Base-by-base conservation (phyloP, 345 rosid genomes). In the Alliaria petiolata region DNA sequence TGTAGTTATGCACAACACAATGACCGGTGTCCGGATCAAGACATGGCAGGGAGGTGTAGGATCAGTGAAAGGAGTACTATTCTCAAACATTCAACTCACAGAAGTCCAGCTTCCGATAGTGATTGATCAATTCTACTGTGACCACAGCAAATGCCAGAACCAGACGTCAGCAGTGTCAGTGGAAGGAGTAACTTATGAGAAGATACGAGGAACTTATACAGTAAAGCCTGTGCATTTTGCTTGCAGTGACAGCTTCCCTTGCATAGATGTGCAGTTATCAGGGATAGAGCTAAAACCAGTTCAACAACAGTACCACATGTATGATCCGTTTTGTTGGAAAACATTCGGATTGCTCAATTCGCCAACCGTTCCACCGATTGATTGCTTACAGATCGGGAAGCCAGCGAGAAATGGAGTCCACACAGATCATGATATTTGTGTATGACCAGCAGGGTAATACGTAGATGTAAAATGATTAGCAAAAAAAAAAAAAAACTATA, bases 1-100 rank as follows among this genome's bases (percentile, higher is more conserved):
- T 72, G 83, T 95, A 36, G 71, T 80, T 26, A 87, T 95, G 84
- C 95, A 83, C 47, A 84, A 85, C 81, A 91, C 98, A 40, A 88
- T 88, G 97, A 89, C 81, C 12, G 98, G 96, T 59, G 95, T 88
- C 83, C 82, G 96, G 76, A 88, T 95, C 64, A 95, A 95, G 88
- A 95, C 97, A 3, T 91, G 99, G 99, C 97, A 93, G 95, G 99
- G 99, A 66, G 97, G 97, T 50, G 76, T 85, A 38, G 96, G 99
- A 62, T 95, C 93, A 26, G 97, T 95, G 14, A 90, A 85, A 54
- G 95, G 91, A 61, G 82, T 95, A 30, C 67, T 89, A 57, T 95
- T 95, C 85, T 95, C 99, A 55, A 91, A 95, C 83, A 83, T 95
- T 54, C 97, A 88, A 78, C 89, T 95, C 44, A 79, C 93, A 0